phyloP scores from a whole-genome alignment of 768 basidiomycete species.

The Termitomyces sp. region DNA sequence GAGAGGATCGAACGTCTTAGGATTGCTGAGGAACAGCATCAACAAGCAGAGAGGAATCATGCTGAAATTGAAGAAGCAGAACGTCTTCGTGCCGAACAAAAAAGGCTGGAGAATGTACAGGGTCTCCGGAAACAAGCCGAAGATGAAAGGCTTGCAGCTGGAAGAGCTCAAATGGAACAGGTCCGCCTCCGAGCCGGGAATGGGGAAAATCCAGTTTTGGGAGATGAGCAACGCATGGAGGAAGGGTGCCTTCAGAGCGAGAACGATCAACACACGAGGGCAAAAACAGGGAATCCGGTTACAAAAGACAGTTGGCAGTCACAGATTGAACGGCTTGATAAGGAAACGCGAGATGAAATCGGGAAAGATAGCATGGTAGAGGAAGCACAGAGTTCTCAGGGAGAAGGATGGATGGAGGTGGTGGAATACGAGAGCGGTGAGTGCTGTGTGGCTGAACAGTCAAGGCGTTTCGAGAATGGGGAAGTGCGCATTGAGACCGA shows the following conservation, averaged over 20 bases:
- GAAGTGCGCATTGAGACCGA: not conserved
- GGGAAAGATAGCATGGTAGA: not conserved
- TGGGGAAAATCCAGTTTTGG: conserved; percentile 14
- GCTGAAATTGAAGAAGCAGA: conserved; percentile 33
- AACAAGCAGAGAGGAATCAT: conserved; percentile 32
- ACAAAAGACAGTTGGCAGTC: not conserved
- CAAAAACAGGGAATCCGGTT: not conserved
- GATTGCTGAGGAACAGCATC: conserved; percentile 29
- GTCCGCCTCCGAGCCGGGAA: conserved; percentile 21
- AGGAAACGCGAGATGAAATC: not conserved
- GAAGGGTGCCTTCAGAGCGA: no score
- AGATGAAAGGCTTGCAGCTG: conserved; percentile 19
- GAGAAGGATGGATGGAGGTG: not conserved
- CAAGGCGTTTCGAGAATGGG: not conserved
- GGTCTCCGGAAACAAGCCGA: conserved; percentile 19
- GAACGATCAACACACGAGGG: not conserved
- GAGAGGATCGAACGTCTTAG: conserved; percentile 36
- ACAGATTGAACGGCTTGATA: not conserved
- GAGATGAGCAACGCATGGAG: not conserved
- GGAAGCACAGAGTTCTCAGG: not conserved
- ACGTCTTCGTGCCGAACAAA: conserved; percentile 29
- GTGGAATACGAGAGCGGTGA: not conserved
- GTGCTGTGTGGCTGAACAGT: not conserved
- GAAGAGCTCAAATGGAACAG: conserved; percentile 16
- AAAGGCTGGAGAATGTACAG: conserved; percentile 22